Evolutionary conservation across 768 basidiomycete species (phyloP), one percentile per base, ranked within the genome.

Genomic region (Thelephora aurantiotincta): DNA sequence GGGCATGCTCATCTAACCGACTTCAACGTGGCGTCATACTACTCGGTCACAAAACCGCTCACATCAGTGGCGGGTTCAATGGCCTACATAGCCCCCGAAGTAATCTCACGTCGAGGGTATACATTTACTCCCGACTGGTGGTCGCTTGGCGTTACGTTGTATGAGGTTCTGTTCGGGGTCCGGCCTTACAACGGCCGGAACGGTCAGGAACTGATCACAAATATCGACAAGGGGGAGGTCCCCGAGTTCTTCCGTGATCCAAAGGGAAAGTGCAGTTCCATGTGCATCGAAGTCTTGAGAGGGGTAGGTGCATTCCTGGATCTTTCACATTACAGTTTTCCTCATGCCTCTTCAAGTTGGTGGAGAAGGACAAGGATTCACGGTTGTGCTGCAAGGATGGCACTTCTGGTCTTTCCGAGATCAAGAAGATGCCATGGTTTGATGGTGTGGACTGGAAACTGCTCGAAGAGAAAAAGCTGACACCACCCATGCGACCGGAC

Each of bases 81-180:
- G 90, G 94, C 96, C 0, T 99, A 99, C 67, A 99, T 99, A 94
- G 93, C 93, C 7, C 93, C 94, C 0, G 91, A 99, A 63, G 85
- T 99, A 16, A 72, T 97, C 37, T 78, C 76, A 45, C 82, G 86
- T 58, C 82, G 79, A 58, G 96, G 96, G 13, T 99, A 99, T 63
- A 84, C 85, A 3, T 92, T 87, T 74, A 80, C 80, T 44, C 76
- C 88, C 44, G 93, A 97, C 60, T 96, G 89, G 85, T 97, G 93
- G 93, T 90, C 87, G 58, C 71, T 97, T 16, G 93, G 93, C 26
- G 71, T 96, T 48, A 84, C 85, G 19, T 82, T 80, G 50, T 94
- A 86, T 64, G 93, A 97, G 58, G 74, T 96, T 14, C 64, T 93
- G 30, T 87, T 85, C 67, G 74, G 72, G 57, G 69, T 66, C 53